Evolutionary conservation across 2,329 filamentous ascomycete genomes (phyloP).

Genomic region (Furcasterigmium furcatum): DNA sequence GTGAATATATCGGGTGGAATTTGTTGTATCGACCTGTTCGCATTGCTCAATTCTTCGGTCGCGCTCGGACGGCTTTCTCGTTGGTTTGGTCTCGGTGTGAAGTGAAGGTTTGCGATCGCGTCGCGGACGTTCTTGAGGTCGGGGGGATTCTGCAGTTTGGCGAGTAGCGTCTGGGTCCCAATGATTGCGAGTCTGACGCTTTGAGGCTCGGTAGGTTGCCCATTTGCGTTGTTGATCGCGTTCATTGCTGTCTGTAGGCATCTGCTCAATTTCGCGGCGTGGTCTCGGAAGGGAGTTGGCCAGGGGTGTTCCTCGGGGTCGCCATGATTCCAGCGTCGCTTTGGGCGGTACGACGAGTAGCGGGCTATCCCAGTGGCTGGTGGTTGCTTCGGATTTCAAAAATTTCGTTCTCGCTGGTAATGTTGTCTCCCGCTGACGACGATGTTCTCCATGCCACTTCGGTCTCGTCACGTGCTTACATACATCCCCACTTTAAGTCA

Average conservation of each 20-base stretch:
- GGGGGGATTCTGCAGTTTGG: slow-evolving; percentile 2
- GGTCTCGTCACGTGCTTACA: too few species aligned
- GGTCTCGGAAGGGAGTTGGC: slow-evolving; percentile 5
- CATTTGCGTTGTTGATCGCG: slow-evolving; percentile 4
- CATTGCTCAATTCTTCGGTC: slow-evolving; percentile 3
- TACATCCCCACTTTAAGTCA: too few species aligned
- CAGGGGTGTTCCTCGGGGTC: slow-evolving; percentile 5
- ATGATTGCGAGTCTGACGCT: slow-evolving; percentile 1
- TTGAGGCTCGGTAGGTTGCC: slow-evolving; percentile 1
- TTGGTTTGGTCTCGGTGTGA: slow-evolving; percentile 5
- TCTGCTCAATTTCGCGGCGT: slow-evolving; percentile 4
- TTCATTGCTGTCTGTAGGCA: slow-evolving; percentile 4
- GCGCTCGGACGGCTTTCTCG: slow-evolving; percentile 2
- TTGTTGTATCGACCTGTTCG: background rate
- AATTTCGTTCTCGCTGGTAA: slow-evolving; percentile 5
- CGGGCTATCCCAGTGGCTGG: background rate
- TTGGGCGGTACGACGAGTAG: background rate
- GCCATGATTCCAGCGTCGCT: slow-evolving; percentile 1
- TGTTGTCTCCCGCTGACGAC: too few species aligned
- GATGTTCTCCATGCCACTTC: too few species aligned
- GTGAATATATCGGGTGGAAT: background rate
- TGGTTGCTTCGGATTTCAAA: slow-evolving; percentile 6
- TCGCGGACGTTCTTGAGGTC: slow-evolving; percentile 4
- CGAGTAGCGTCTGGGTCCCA: slow-evolving; percentile 1
- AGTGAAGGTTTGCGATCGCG: slow-evolving; percentile 2